Evolutionary conservation across 495 filamentous ascomycete genomes (phyloP).

Genomic region (Clavariopsis aquatica): DNA sequence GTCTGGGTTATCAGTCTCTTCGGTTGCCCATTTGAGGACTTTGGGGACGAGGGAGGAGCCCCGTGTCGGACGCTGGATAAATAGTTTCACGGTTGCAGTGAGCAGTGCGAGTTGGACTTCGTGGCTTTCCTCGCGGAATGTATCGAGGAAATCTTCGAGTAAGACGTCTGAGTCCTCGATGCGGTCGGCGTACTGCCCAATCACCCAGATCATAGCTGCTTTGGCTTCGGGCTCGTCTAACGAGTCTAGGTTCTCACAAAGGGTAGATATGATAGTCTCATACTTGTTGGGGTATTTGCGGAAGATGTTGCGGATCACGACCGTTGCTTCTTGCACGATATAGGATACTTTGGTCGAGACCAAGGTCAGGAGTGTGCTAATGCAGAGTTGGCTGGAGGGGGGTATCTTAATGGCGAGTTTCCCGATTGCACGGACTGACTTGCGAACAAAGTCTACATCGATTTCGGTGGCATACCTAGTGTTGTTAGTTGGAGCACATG

Average conservation of each 20-base stretch:
- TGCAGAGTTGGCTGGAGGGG: slow-evolving; percentile 84
- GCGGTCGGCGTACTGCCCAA: slow-evolving; percentile 94
- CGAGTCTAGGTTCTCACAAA: slow-evolving; percentile 95
- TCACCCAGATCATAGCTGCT: slow-evolving; percentile 99
- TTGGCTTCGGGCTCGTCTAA: slow-evolving; percentile 99
- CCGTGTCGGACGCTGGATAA: slow-evolving; percentile 95
- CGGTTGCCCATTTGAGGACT: slow-evolving; percentile 97
- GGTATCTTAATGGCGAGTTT: slow-evolving; percentile 99
- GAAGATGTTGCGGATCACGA: slow-evolving; percentile 99
- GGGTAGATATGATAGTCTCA: slow-evolving; percentile 91
- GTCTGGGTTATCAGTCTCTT: slow-evolving; percentile 98
- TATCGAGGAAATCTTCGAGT: slow-evolving; percentile 90
- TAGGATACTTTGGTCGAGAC: slow-evolving; percentile 99
- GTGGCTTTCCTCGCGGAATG: slow-evolving; percentile 89
- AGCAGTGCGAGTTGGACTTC: slow-evolving; percentile 94
- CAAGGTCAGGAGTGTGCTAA: slow-evolving; percentile 87
- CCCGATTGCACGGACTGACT: slow-evolving; percentile 95
- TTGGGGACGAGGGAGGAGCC: slow-evolving; percentile 92
- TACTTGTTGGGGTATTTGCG: slow-evolving; percentile 98
- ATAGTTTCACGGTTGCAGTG: slow-evolving; percentile 96
- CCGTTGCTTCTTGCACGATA: slow-evolving; percentile 99
- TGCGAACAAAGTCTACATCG: slow-evolving; percentile 97
- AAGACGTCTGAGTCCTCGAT: slow-evolving; percentile 95
- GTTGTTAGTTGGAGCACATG: not conserved
- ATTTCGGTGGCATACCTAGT: slow-evolving; percentile 90